These are phyloP conservation scores for Cryomyces antarcticus DNA, from an alignment of 495 filamentous ascomycete species.

Conservation along the genomic window DNA sequence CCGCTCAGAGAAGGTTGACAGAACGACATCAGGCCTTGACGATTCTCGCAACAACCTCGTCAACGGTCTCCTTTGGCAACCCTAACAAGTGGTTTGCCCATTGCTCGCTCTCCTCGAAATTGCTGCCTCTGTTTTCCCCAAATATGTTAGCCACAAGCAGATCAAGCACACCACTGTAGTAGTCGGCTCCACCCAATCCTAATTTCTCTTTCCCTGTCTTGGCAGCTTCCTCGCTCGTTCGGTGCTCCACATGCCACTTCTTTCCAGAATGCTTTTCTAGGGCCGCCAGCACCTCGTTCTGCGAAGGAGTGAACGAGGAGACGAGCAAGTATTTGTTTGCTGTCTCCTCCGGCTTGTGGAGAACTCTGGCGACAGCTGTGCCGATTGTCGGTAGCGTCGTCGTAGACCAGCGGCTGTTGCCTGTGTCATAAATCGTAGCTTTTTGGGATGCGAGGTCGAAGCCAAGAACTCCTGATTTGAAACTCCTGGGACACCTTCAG, in stretches of 20 bases:
- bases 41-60: not conserved
- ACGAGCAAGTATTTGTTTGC: constrained; percentile 2
- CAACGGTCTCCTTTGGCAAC: not conserved
- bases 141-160: not conserved
- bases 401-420: constrained; percentile 1
- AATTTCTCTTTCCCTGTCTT: not conserved
- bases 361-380: not conserved
- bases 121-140: not conserved
- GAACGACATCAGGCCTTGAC: not conserved
- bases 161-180: constrained; percentile 1
- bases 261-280: not conserved
- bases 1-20: no score
- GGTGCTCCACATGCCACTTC: constrained; percentile 1
- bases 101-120: not conserved
- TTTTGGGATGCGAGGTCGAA: constrained; percentile 1
- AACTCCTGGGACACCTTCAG: not conserved
- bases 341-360: constrained; percentile 2
- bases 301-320: constrained; percentile 1
- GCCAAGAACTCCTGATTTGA: not conserved
- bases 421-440: constrained; percentile 1
- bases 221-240: not conserved
- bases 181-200: not conserved
- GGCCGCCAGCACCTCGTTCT: constrained; percentile 4
- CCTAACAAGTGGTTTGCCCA: not conserved
- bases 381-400: constrained; percentile 3